Percentiles rank a stretch among this genome's conserved stretches.
Conservation (phyloP, 352 stramenopile species). For the Phytopythium ostracodes region DNA sequence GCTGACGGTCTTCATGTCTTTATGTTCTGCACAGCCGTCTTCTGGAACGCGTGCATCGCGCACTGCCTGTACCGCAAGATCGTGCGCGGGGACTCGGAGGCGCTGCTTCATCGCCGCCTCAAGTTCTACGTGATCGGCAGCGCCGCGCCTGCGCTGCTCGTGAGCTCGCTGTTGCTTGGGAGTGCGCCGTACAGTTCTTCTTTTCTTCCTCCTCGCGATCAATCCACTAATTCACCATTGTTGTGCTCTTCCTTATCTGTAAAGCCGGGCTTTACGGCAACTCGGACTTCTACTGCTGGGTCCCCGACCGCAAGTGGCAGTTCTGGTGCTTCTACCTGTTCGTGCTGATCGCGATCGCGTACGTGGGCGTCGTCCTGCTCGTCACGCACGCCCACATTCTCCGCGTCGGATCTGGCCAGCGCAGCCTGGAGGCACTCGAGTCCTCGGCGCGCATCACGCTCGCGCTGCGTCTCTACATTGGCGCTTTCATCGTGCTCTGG, state of each 20-base stretch:
- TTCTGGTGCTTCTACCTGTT: slow-evolving; percentile 64
- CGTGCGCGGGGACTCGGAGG: slow-evolving; percentile 61
- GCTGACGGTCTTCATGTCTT: background rate
- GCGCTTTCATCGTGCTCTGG: slow-evolving; percentile 68
- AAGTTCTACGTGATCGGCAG: slow-evolving; percentile 52
- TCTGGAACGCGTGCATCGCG: slow-evolving; percentile 69
- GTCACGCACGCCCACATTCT: slow-evolving; percentile 57
- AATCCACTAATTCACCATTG: background rate
- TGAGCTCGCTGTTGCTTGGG: slow-evolving; percentile 31
- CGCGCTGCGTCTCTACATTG: slow-evolving; percentile 69
- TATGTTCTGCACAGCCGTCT: slow-evolving; percentile 22
- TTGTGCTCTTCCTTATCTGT: background rate
- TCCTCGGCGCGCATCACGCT: slow-evolving; percentile 56
- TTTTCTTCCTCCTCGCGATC: background rate
- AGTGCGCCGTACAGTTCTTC: slow-evolving; percentile 8
- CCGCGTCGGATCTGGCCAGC: slow-evolving; percentile 28
- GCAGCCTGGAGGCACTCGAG: slow-evolving; percentile 62
- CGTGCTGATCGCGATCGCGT: slow-evolving; percentile 54
- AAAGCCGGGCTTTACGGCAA: slow-evolving; percentile 18
- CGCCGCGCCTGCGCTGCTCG: slow-evolving; percentile 34
- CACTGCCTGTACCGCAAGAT: slow-evolving; percentile 73
- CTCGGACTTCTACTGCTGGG: slow-evolving; percentile 80
- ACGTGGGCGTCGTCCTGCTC: slow-evolving; percentile 65
- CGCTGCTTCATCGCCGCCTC: slow-evolving; percentile 50
- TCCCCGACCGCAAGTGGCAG: slow-evolving; percentile 39